A percentile compares a stretch with the other conserved stretches of the same genome.
phyloP scores from a whole-genome alignment of 2,329 filamentous ascomycete genomes.

The Aschersonia sp. region DNA sequence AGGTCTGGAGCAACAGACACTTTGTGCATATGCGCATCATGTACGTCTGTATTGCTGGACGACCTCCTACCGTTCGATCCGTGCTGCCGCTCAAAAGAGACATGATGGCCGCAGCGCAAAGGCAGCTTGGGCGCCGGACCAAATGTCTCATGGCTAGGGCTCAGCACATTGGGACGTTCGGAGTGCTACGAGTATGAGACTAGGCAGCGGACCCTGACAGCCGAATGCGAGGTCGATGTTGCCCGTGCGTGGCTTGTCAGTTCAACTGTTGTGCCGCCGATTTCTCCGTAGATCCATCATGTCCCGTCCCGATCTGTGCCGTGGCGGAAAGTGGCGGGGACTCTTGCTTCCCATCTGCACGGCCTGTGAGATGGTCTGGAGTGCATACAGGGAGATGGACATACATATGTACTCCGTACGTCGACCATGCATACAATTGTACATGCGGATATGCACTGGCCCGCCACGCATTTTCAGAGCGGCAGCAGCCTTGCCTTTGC shows the following conservation, averaged over 20 bases:
- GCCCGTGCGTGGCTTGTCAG: not conserved
- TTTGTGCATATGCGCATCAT: no score
- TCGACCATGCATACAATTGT: not conserved
- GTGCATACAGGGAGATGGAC: not conserved
- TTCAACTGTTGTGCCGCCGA: not conserved
- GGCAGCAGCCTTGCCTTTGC: not conserved
- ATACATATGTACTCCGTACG: not conserved
- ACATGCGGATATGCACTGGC: not conserved
- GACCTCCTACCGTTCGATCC: no score
- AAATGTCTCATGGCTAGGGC: no score
- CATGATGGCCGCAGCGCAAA: no score
- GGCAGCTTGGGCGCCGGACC: no score
- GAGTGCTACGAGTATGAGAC: no score
- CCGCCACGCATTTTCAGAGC: not conserved
- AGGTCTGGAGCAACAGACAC: no score
- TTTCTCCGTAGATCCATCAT: not conserved
- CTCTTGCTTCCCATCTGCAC: not conserved
- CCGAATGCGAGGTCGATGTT: no score
- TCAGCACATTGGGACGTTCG: no score
- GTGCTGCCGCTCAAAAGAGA: no score
- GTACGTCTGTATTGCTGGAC: no score
- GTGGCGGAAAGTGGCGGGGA: not conserved
- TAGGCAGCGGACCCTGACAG: no score
- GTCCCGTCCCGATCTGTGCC: not conserved
- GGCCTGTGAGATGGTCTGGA: not conserved